Evolutionary conservation across 768 basidiomycete species (phyloP).

Genomic region (Suillus paluster): DNA sequence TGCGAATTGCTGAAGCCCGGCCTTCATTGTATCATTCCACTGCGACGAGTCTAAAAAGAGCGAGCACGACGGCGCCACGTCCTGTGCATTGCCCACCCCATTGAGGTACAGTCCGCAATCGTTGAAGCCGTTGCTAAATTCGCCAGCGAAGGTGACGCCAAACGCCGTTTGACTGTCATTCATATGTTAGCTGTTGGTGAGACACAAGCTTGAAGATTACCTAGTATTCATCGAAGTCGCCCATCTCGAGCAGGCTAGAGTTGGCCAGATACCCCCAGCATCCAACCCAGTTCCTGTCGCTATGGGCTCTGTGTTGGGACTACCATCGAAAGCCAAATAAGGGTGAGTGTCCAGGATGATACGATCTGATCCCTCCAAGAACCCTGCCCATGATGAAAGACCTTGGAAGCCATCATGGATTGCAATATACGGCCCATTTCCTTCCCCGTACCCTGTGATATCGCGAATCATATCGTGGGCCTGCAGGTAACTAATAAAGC

Average conservation of each 20-base stretch:
- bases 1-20: conserved; percentile 55
- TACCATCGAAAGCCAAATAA: conserved; percentile 64
- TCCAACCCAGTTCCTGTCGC: conserved; percentile 33
- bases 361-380: conserved; percentile 63
- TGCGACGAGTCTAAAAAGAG: conserved; percentile 52
- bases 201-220: conserved; percentile 24
- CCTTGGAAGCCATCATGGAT: conserved; percentile 69
- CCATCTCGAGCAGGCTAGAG: conserved; percentile 61
- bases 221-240: conserved; percentile 52
- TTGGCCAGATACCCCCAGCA: conserved; percentile 51
- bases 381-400: conserved; percentile 48
- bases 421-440: conserved; percentile 56
- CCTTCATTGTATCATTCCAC: conserved; percentile 57
- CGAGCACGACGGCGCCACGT: conserved; percentile 40
- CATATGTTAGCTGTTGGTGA: conserved; percentile 4
- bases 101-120: conserved; percentile 62
- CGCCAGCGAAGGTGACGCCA: conserved; percentile 76
- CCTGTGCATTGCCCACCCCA: conserved; percentile 31
- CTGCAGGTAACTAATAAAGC: conserved; percentile 52
- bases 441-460: conserved; percentile 75
- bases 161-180: conserved; percentile 51
- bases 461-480: conserved; percentile 66
- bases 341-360: conserved; percentile 68
- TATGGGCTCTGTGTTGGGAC: conserved; percentile 38
- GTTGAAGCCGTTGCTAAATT: conserved; percentile 74